phyloP scores from a whole-genome alignment of 2,329 filamentous ascomycete species.

The Colletotrichum aenigma region DNA sequence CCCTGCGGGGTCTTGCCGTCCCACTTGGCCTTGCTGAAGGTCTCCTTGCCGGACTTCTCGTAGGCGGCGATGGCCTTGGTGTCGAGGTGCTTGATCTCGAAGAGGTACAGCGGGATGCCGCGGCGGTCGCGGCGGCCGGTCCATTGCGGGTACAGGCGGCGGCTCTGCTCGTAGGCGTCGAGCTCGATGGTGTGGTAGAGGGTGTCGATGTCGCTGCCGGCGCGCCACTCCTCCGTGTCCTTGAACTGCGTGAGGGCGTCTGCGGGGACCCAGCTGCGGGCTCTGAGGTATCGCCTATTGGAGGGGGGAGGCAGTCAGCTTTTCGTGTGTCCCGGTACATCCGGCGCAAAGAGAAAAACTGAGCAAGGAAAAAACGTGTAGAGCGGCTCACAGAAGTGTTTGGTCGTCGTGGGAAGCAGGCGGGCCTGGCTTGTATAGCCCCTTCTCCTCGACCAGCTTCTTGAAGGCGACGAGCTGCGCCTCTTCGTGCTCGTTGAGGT shows the following conservation, averaged over 20 bases:
- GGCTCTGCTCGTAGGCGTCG: slow-evolving; percentile 80
- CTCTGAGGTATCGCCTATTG: slow-evolving; percentile 82
- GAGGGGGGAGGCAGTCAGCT: slow-evolving; percentile 2
- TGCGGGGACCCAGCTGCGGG: slow-evolving; percentile 77
- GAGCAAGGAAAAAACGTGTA: background rate
- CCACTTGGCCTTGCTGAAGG: slow-evolving; percentile 64
- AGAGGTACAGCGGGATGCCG: slow-evolving; percentile 91
- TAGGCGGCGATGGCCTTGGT: slow-evolving; percentile 81
- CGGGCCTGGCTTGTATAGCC: slow-evolving; percentile 62
- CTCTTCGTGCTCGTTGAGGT: slow-evolving; percentile 73
- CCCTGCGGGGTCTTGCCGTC: slow-evolving; percentile 73
- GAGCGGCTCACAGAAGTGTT: slow-evolving; percentile 66
- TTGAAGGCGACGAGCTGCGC: slow-evolving; percentile 76
- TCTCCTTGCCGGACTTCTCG: slow-evolving; percentile 66
- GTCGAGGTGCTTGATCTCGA: slow-evolving; percentile 83
- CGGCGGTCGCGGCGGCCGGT: slow-evolving; percentile 87
- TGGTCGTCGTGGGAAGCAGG: slow-evolving; percentile 74
- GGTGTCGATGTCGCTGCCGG: slow-evolving; percentile 75
- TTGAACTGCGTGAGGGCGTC: slow-evolving; percentile 86
- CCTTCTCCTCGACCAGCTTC: slow-evolving; percentile 65
- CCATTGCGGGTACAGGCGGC: slow-evolving; percentile 92
- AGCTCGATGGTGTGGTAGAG: slow-evolving; percentile 89
- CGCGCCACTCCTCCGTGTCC: slow-evolving; percentile 87
- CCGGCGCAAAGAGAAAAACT: background rate
- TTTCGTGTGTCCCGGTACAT: background rate